phyloP scores from a whole-genome alignment of 345 rosid genomes.

The Eucalyptus globulus region DNA sequence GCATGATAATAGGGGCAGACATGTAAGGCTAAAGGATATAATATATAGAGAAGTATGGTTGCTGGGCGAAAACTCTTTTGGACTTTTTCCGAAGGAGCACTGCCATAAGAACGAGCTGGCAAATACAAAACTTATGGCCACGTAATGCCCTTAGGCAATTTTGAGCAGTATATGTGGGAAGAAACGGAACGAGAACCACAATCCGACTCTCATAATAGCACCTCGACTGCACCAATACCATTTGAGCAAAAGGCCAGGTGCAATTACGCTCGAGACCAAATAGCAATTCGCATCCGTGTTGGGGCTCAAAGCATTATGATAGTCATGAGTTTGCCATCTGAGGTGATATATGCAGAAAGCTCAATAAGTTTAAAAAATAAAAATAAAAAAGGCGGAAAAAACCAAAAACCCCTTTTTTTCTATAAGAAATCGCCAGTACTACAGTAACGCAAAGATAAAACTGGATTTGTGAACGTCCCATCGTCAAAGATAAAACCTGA shows the following conservation, averaged over 20 bases:
- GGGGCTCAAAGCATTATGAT: neutral
- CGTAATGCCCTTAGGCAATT: neutral
- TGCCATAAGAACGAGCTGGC: neutral
- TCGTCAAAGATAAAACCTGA: neutral
- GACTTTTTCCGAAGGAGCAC: neutral
- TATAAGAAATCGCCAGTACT: neutral
- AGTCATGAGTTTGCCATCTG: neutral
- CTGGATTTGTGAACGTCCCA: neutral
- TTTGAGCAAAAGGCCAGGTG: neutral
- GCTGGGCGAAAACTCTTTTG: neutral
- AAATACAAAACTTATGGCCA: neutral
- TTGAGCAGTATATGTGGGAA: neutral
- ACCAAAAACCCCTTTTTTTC: neutral
- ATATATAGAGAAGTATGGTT: neutral
- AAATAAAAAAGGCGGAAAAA: neutral
- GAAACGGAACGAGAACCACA: neutral
- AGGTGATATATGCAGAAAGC: neutral
- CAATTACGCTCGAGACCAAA: neutral
- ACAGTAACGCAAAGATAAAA: neutral
- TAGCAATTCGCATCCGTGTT: neutral
- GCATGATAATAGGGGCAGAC: neutral
- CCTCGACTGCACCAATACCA: neutral
- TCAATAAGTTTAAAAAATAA: neutral
- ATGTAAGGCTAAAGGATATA: neutral
- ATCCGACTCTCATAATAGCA: neutral